phyloP scores from a whole-genome alignment of 2,329 filamentous ascomycete genomes.

The Mycosphaerelloides madeirae region DNA sequence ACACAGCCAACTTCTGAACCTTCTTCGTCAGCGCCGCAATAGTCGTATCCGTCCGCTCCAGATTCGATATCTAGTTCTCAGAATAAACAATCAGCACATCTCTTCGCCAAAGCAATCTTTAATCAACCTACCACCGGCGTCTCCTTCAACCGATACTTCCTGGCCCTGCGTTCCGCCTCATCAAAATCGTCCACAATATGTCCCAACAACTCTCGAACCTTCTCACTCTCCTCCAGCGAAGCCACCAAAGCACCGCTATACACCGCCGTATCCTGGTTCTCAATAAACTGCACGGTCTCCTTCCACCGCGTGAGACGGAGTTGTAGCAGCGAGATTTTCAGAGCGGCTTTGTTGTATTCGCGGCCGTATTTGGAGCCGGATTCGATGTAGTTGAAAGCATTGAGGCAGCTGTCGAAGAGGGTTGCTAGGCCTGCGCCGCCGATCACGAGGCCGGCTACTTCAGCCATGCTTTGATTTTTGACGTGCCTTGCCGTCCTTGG shows the following conservation, averaged over 20 bases:
- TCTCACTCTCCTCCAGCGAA: neutral
- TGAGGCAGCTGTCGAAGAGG: conserved; percentile 37
- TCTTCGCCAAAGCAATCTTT: too few relatives aligned
- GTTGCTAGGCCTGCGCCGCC: conserved; percentile 34
- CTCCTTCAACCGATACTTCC: neutral
- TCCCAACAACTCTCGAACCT: conserved; percentile 3
- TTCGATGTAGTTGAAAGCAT: conserved; percentile 41
- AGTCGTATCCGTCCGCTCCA: neutral
- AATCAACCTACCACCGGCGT: neutral
- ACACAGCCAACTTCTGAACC: neutral
- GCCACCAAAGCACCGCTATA: neutral
- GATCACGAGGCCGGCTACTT: conserved; percentile 17
- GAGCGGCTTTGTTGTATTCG: conserved; percentile 34
- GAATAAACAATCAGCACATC: too few relatives aligned
- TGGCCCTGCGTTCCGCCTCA: neutral
- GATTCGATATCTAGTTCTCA: too few relatives aligned
- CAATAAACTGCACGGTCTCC: conserved; percentile 2
- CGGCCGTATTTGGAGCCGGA: conserved; percentile 33
- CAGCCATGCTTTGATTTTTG: conserved; percentile 1
- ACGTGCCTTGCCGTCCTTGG: too few relatives aligned
- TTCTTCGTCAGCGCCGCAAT: conserved; percentile 1
- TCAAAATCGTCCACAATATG: conserved; percentile 6
- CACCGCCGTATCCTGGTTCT: neutral
- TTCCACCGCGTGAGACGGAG: conserved; percentile 14
- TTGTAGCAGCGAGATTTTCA: conserved; percentile 19